Base-by-base conservation (phyloP, 1,139 yeast genomes). In the Wickerhamomyces sp. region DNA sequence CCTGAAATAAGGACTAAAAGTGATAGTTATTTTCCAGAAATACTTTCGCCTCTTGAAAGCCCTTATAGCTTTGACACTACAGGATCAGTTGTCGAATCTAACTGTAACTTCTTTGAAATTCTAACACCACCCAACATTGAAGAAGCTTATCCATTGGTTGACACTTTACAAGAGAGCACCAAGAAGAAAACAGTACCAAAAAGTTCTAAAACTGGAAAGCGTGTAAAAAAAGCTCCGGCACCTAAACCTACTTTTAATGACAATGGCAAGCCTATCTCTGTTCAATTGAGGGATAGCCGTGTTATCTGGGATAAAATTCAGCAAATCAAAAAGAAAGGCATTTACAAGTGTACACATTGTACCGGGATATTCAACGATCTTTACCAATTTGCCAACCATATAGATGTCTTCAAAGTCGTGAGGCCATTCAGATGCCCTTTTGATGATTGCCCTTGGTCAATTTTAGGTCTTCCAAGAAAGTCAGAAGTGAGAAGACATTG, bases 401-500 rank as follows among this genome's bases (percentile, higher is more conserved):
- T 77, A 47, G 80, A 75, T 45, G 61, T 59, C 35, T 60, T 45
- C 42, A 55, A 65, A 24, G 57, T 74, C 13, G 57, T 55, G 14
- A 63, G 82, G 35, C 64, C 63, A 7, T 68, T 55, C 55, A 67
- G 67, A 34, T 81, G 89, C 52, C 79, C 79, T 0, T 68, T 72
- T 32, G 54, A 58, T 13, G 63, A 65, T 20, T 82, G 90, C 51
- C 83, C 84, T 1, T 79, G 84, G 79, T 67, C 70, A 33, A 59
- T 75, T 3, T 62, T 81, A 31, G 89, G 89, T 0, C 66, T 78
- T 39, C 74, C 76, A 29, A 72, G 81, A 41, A 65, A 74, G 37
- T 77, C 79, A 5, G 84, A 80, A 48, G 69, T 81, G 44, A 65
- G 75, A 44, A 72, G 87, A 43, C 89, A 82, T 49, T 72, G 77